phyloP scores from a whole-genome alignment of 768 basidiomycete species.

The Leccinum uliginosum region DNA sequence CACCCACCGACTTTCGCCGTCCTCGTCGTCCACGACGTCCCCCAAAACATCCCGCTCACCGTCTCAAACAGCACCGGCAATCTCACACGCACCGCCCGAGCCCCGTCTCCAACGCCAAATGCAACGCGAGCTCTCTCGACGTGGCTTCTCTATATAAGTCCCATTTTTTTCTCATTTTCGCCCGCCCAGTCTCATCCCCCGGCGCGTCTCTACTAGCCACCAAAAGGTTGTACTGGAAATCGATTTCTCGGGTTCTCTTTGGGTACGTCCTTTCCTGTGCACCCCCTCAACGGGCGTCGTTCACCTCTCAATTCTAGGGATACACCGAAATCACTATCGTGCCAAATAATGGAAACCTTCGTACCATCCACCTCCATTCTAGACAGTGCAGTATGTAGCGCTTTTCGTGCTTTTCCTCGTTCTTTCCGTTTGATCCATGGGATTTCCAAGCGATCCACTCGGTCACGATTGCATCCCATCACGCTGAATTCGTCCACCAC shows the following conservation, averaged over 20 bases:
- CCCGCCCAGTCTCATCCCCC: constrained; percentile 40
- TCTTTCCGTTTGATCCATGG: constrained; percentile 20
- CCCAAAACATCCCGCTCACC: not conserved
- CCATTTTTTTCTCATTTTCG: constrained; percentile 25
- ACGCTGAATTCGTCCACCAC: constrained; percentile 73
- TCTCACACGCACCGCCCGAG: not conserved
- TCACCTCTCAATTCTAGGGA: constrained; percentile 48
- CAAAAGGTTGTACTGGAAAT: constrained; percentile 95
- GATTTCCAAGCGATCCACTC: constrained; percentile 56
- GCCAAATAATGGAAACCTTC: constrained; percentile 75
- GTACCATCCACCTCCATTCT: constrained; percentile 82
- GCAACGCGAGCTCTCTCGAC: constrained; percentile 73
- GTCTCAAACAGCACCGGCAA: not conserved
- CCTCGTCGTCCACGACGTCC: not conserved
- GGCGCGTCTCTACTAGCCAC: constrained; percentile 75
- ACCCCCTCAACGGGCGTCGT: constrained; percentile 12
- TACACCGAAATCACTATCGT: constrained; percentile 90
- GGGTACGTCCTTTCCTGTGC: constrained; percentile 49
- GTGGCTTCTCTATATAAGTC: constrained; percentile 90
- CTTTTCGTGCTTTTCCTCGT: constrained; percentile 9
- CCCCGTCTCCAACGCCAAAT: constrained; percentile 32
- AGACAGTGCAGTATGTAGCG: constrained; percentile 74
- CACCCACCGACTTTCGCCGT: constrained; percentile 16
- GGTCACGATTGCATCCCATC: constrained; percentile 66
- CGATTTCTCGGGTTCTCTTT: constrained; percentile 83